phyloP scores from a whole-genome alignment of 441 rosid genomes.

The Populus trichocarpa region DNA sequence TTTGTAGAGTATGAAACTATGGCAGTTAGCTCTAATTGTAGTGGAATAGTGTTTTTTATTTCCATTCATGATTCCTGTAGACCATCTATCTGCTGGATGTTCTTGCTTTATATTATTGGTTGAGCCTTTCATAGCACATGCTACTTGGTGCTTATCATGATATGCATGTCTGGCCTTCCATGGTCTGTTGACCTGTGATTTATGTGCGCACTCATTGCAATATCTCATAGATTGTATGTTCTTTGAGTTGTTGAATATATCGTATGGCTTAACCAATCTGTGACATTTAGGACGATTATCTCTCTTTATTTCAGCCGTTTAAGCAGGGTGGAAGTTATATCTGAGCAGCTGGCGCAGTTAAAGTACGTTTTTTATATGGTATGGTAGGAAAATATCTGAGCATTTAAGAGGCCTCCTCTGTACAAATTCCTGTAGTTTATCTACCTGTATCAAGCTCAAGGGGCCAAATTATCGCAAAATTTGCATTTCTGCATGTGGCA shows the following conservation, averaged over 20 bases:
- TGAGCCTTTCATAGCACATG: neutral
- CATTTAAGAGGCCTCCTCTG: slow-evolving; percentile 45
- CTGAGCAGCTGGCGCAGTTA: slow-evolving; percentile 75
- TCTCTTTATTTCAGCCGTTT: slow-evolving; percentile 69
- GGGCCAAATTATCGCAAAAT: slow-evolving; percentile 14
- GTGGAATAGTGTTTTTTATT: neutral
- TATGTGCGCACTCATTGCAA: slow-evolving; percentile 8
- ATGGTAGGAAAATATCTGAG: slow-evolving; percentile 66
- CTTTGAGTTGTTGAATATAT: slow-evolving; percentile 30
- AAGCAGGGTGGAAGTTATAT: slow-evolving; percentile 73
- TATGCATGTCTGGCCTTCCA: neutral
- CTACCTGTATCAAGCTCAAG: slow-evolving; percentile 7
- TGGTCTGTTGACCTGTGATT: neutral
- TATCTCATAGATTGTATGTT: slow-evolving; percentile 4
- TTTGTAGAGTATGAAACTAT: neutral
- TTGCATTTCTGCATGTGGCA: slow-evolving; percentile 14
- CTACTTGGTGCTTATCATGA: neutral
- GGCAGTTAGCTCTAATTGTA: neutral
- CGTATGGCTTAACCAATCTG: slow-evolving; percentile 44
- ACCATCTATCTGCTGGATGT: neutral
- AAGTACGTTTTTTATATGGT: slow-evolving; percentile 70
- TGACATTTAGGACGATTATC: slow-evolving; percentile 52
- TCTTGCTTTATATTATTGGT: neutral
- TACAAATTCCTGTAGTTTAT: slow-evolving; percentile 32
- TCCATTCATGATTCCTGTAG: neutral